Base-by-base conservation (phyloP, 176 grass and related monocot genomes). In the Juncus inflexus region DNA sequence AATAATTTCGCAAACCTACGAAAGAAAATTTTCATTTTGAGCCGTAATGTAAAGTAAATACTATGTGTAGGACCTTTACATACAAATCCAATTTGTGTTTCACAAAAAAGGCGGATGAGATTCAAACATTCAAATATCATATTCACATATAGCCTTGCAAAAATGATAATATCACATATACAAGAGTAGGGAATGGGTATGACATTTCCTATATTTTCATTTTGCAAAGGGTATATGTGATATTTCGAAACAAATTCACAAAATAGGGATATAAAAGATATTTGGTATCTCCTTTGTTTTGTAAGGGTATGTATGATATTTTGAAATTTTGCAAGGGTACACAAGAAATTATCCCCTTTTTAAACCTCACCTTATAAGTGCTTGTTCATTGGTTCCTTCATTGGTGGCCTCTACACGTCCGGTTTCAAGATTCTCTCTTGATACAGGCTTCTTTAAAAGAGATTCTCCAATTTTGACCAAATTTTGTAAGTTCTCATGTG, bases 391-490 rank as follows among this genome's bases (percentile, higher is more conserved):
- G 19, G 87, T 96, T 54, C 69, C 75, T 41, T 81, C 69, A 71
- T 71, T 73, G 41, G 63, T 53, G 37, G 73, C 58, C 41, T 63
- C 75, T 66, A 90, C 81, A 57, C 68, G 79, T 9, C 86, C 86
- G 12, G 81, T 90, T 55, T 90, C 87, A 14, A 90, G 64, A 57
- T 90, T 96, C 57, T 67, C 81, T 65, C 77, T 86, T 5, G 78
- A 87, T 55, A 96, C 81, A 6, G 84, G 81, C 78, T 90, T 83
- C 55, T 85, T 83, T 19, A 96, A 65, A 37, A 96, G 72, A 8
- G 66, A 55, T 49, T 83, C 69, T 40, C 78, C 87, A 28, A 75
- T 59, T 9, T 62, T 55, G 10, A 76, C 87, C 71, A 96, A 82
- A 62, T 76, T 87, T 73, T 80, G 57, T 64, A 96, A 56, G 74